Evolutionary conservation across 805 yeast genomes (phyloP), one percentile per base, ranked within the genome.

Genomic region (Metschnikowia colocasiae): DNA sequence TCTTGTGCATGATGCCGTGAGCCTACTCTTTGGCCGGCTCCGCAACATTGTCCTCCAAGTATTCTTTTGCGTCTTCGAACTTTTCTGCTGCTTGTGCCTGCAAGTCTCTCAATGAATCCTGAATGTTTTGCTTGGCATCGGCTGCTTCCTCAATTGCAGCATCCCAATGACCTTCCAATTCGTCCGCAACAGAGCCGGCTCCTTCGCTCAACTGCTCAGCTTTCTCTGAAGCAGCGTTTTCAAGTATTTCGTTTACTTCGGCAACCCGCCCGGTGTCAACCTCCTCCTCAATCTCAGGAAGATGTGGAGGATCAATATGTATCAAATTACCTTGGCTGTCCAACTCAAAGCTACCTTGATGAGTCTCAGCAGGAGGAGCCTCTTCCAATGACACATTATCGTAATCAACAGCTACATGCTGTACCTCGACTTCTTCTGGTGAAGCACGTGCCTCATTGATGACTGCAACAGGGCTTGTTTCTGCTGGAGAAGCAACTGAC

Each of bases 281-380:
- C 6, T 37, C 52, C 18, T 34, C 40, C 43, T 53, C 58, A 35
- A 40, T 48, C 34, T 50, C 46, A 38, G 52, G 56, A 16, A 54
- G 52, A 19, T 45, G 53, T 6, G 56, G 58, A 18, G 42, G 35
- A 22, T 52, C 58, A 23, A 31, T 47, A 3, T 45, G 46, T 9
- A 45, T 31, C 25, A 39, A 34, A 16, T 43, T 33, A 12, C 47
- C 52, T 16, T 42, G 19, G n/a, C 36, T 48, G 16, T 47, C 55
- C 15, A 50, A 42, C 4, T 52, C 52, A 35, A 53, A 36, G 23
- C 44, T 45, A n/a, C 55, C 58, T 8, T 22, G 16, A 33, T 53
- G 55, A 3, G 52, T 51, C 34, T 55, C 58, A 0, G 58, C 55
- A 2, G 51, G 25, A 10, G 58, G 58, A 2, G 58, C 52, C 6